These are phyloP conservation scores for Irpex sp. DNA, from an alignment of 1,284 basidiomycete species.

Conservation along the genomic window DNA sequence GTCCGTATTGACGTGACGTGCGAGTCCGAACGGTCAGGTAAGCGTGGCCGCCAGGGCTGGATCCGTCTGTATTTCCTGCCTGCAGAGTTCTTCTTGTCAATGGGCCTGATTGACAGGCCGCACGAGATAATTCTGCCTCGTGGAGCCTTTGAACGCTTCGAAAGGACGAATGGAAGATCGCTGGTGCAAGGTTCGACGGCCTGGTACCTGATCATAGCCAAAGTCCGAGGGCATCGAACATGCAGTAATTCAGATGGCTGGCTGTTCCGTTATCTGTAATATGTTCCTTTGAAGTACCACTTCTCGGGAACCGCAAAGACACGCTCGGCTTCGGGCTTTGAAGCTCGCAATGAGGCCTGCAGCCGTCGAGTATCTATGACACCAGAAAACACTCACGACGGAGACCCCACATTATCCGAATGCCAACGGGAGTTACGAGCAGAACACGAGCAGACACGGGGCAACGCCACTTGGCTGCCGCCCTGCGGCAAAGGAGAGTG, in stretches of 20 bases:
- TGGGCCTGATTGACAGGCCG: background rate
- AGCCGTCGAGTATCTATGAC: background rate
- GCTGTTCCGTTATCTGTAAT: background rate
- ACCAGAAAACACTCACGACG: background rate
- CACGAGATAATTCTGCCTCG: background rate
- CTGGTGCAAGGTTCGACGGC: background rate
- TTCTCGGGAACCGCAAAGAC: background rate
- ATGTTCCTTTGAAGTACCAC: background rate
- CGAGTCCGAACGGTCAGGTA: background rate
- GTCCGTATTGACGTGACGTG: background rate
- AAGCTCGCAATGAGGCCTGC: no score
- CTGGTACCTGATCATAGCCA: background rate
- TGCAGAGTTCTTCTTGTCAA: no score
- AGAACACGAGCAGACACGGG: background rate
- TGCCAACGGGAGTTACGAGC: background rate
- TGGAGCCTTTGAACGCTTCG: background rate
- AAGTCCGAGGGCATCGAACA: background rate
- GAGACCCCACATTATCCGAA: background rate
- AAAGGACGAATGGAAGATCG: background rate
- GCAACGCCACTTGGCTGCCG: background rate
- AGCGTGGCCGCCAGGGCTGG: no score
- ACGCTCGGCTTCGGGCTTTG: background rate
- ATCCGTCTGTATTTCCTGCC: no score
- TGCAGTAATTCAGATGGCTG: background rate
- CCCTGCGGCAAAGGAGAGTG: background rate